These are phyloP conservation scores for Lolium multiflorum DNA, from an alignment of 176 grass and related monocot species.

Conservation along the genomic window DNA sequence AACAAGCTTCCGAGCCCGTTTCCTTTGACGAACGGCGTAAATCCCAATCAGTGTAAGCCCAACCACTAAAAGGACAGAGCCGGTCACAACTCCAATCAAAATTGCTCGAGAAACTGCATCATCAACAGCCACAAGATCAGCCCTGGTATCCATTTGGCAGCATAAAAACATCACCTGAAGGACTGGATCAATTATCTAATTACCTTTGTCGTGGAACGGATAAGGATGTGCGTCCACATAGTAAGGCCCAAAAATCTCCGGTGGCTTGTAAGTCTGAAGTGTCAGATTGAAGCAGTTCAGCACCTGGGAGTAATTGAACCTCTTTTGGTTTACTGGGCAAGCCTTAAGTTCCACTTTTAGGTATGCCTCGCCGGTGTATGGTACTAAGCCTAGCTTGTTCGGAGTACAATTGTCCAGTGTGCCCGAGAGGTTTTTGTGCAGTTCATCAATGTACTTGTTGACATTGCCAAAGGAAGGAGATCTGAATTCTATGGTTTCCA, in stretches of 20 bases:
- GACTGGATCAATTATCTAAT: not conserved
- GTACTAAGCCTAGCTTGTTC: conserved; percentile 19
- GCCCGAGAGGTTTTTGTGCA: conserved; percentile 16
- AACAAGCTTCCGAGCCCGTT: conserved; percentile 50
- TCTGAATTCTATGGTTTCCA: conserved; percentile 65
- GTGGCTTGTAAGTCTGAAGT: conserved; percentile 47
- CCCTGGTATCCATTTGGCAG: not conserved
- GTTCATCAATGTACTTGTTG: not conserved
- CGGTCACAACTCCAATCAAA: conserved; percentile 59
- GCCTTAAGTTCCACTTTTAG: conserved; percentile 50
- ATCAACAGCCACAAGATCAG: conserved; percentile 13
- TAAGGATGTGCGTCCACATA: conserved; percentile 52
- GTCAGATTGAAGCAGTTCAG: conserved; percentile 64
- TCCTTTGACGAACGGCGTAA: conserved; percentile 65
- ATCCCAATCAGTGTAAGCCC: conserved; percentile 45
- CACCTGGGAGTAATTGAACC: conserved; percentile 56
- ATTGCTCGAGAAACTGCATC: conserved; percentile 50
- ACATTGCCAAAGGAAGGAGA: conserved; percentile 57
- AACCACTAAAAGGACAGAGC: conserved; percentile 42
- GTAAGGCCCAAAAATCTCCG: conserved; percentile 57
- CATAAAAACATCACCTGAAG: not conserved
- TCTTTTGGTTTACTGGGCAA: conserved; percentile 53
- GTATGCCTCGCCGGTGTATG: not conserved
- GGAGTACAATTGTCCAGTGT: conserved; percentile 24
- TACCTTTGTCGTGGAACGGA: conserved; percentile 43